Evolutionary conservation across 257 asterid species (phyloP).

Genomic region (Parsonsia alboflavescens): DNA sequence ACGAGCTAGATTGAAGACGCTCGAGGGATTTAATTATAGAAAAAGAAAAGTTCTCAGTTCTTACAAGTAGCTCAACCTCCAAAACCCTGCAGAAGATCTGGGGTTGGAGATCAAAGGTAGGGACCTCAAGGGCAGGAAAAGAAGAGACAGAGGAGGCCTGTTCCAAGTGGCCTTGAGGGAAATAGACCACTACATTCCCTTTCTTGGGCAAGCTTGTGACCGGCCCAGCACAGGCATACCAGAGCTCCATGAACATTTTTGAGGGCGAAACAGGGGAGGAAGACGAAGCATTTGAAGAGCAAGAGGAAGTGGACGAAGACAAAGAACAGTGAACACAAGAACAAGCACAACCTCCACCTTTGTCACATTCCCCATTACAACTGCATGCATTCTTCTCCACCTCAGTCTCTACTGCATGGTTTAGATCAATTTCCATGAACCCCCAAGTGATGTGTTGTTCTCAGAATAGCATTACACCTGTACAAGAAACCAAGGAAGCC

Average conservation of each 20-base stretch:
- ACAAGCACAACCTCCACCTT: conserved; percentile 31
- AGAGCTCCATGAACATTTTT: conserved; percentile 72
- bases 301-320: conserved; percentile 55
- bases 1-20: not conserved
- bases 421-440: conserved; percentile 89
- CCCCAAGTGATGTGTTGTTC: conserved; percentile 20
- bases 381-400: conserved; percentile 55
- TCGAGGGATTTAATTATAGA: conserved; percentile 6
- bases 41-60: conserved; percentile 9
- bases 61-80: conserved; percentile 83
- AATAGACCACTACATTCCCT: conserved; percentile 82
- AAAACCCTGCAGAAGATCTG: conserved; percentile 87
- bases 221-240: conserved; percentile 99
- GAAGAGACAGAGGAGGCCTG: conserved; percentile 66
- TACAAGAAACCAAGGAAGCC: conserved; percentile 7
- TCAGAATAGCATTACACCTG: conserved; percentile 22
- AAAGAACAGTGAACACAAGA: conserved; percentile 39
- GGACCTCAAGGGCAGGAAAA: conserved; percentile 64
- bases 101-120: conserved; percentile 71
- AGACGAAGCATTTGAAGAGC: conserved; percentile 59
- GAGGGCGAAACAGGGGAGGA: conserved; percentile 37
- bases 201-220: conserved; percentile 78
- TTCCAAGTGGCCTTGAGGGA: conserved; percentile 96
- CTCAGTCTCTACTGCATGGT: conserved; percentile 57
- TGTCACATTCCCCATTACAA: conserved; percentile 61